phyloP scores from a whole-genome alignment of 345 rosid species.

The Anacardium occidentale region DNA sequence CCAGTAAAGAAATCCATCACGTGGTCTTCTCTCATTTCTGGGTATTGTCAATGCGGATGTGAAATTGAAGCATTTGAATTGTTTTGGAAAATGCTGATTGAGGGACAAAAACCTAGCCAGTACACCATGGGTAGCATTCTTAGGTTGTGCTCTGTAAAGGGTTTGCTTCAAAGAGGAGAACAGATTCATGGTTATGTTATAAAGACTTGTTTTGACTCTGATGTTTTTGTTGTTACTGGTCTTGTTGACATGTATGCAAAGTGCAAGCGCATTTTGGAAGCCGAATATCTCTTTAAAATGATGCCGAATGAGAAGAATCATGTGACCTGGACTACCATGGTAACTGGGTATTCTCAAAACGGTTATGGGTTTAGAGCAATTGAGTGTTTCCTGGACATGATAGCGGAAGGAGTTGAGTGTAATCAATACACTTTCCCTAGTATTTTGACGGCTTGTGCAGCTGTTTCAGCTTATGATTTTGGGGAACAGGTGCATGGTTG shows the following conservation, averaged over 20 bases:
- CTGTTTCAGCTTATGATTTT: slow-evolving; percentile 41
- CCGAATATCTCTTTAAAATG: slow-evolving; percentile 56
- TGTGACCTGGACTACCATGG: slow-evolving; percentile 89
- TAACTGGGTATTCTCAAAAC: slow-evolving; percentile 68
- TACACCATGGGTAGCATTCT: slow-evolving; percentile 73
- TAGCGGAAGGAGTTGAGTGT: slow-evolving; percentile 46
- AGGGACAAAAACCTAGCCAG: slow-evolving; percentile 55
- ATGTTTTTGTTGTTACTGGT: slow-evolving; percentile 67
- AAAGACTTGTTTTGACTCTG: slow-evolving; percentile 49
- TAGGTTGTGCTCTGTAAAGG: slow-evolving; percentile 48
- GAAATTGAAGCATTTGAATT: slow-evolving; percentile 58
- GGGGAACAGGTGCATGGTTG: slow-evolving; percentile 78
- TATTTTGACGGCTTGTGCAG: slow-evolving; percentile 68
- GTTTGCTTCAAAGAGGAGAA: slow-evolving; percentile 55
- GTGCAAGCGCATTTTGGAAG: slow-evolving; percentile 61
- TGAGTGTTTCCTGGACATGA: slow-evolving; percentile 60
- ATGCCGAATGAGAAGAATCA: slow-evolving; percentile 44
- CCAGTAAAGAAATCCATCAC: slow-evolving; percentile 63
- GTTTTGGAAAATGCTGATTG: slow-evolving; percentile 65
- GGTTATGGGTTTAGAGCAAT: slow-evolving; percentile 60
- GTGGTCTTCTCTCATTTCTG: slow-evolving; percentile 84
- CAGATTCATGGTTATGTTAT: slow-evolving; percentile 65
- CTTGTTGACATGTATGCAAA: slow-evolving; percentile 82
- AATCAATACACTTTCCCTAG: slow-evolving; percentile 87
- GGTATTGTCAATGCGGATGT: slow-evolving; percentile 50